Base-by-base conservation (phyloP, 768 basidiomycete genomes). In the Mycena vulgaris region DNA sequence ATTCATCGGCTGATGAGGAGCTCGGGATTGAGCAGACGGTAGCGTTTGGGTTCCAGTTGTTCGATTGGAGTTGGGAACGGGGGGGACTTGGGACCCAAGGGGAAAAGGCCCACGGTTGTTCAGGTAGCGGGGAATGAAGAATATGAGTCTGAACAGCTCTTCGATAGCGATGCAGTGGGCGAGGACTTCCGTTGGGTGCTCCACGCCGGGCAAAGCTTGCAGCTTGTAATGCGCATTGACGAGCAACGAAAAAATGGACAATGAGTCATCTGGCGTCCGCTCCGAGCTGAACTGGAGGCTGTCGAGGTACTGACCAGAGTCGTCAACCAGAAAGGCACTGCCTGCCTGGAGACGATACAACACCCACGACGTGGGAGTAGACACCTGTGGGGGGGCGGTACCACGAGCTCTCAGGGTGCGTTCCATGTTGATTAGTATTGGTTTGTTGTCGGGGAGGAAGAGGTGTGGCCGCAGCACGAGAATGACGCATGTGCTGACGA, bases 171-270 rank as follows among this genome's bases (percentile, higher is more conserved):
- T 8, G 5, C 4, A 1, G 27, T 40, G 42, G 5, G 25, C 23
- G 2, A 28, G 3, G 19, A 57, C 39, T 17, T 57, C 56, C 21
- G 5, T n/a, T 45, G 42, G 42, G 42, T 45, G 2, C 42, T 45
- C 42, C 3, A 5, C 5, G 42, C n/a, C n/a, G 3, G 3, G 3
- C 42, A 45, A n/a, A n/a, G 42, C 57, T 28, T 59, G 57, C 3
- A 59, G 27, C 30, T 59, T 59, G 19, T 42, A 42, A 30, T 59
- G 27, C 1, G 57, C 57, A 39, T 59, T 59, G 1, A 59, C 27
- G 9, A 59, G 25, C 9, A 59, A 23, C 14, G 39, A 40, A 11
- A 59, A 59, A 14, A 59, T 30, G 4, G 57, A 59, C 14, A 59
- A 27, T 7, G 57, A 4, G 16, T 42, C 25, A 17, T 59, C 57